These are phyloP conservation scores for Fusarium kyushuense DNA, from an alignment of 2,329 filamentous ascomycete genomes.

Conservation along the genomic window DNA sequence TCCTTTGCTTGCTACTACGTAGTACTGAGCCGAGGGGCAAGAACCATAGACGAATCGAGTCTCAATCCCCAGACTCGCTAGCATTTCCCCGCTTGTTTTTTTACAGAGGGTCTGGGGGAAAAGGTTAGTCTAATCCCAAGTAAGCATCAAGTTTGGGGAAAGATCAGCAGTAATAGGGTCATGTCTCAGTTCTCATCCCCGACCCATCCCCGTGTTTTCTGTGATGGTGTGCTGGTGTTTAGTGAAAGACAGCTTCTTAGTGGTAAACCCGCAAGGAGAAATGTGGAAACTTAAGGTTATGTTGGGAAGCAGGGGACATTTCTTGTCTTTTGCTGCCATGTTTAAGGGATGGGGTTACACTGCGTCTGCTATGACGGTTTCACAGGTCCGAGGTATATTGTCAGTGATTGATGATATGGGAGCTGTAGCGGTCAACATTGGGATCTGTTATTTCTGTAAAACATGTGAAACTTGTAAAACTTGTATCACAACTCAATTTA, in stretches of 20 bases:
- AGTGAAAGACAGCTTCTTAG: background rate
- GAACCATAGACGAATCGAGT: background rate
- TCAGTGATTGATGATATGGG: background rate
- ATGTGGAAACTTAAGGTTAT: constrained; percentile 25
- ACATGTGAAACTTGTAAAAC: background rate
- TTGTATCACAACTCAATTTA: background rate
- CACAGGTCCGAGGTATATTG: background rate
- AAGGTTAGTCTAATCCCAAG: background rate
- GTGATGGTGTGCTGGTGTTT: background rate
- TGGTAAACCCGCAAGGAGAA: background rate
- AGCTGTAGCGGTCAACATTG: background rate
- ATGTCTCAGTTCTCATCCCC: constrained; percentile 14
- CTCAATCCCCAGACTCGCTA: background rate
- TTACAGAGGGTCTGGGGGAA: constrained; percentile 11
- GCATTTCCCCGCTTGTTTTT: background rate
- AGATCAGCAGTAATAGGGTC: constrained; percentile 10
- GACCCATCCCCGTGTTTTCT: constrained; percentile 16
- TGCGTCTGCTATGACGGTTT: constrained; percentile 4
- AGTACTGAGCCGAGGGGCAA: background rate
- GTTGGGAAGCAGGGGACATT: constrained; percentile 15
- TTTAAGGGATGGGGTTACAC: constrained; percentile 13
- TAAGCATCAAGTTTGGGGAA: constrained; percentile 18
- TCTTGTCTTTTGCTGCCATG: background rate
- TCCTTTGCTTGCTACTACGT: background rate
- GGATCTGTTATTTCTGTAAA: background rate